A percentile compares a stretch with the other conserved stretches of the same genome.
phyloP scores from a whole-genome alignment of 768 basidiomycete genomes.

The Auricularia sp. region DNA sequence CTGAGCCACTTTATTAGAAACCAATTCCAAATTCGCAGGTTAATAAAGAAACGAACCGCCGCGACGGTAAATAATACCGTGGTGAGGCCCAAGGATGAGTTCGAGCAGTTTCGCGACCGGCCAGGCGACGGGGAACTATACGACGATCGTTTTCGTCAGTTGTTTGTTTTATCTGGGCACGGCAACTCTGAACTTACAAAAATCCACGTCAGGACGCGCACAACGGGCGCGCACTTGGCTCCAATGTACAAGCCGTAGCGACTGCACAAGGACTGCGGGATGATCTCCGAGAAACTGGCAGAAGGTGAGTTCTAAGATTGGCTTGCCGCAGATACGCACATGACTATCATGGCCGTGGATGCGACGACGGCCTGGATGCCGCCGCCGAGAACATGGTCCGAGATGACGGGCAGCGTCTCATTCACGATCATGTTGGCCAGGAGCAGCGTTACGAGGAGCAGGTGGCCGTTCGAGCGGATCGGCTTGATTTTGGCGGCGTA shows the following conservation, averaged over 20 bases:
- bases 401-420: constrained; percentile 76
- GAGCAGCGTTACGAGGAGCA: constrained; percentile 72
- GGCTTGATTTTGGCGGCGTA: constrained; percentile 83
- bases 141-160: not conserved
- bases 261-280: constrained; percentile 63
- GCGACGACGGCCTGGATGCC: constrained; percentile 68
- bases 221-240: constrained; percentile 65
- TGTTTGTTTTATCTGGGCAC: not conserved
- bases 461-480: constrained; percentile 72
- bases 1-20: constrained; percentile 19
- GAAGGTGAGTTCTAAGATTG: not conserved
- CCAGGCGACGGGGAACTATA: constrained; percentile 66
- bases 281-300: constrained; percentile 70
- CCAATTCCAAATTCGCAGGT: not conserved
- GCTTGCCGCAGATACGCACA: constrained; percentile 40
- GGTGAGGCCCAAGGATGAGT: constrained; percentile 66
- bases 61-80: constrained; percentile 85
- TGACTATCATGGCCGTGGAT: constrained; percentile 77
- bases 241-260: constrained; percentile 78
- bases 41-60: constrained; percentile 30
- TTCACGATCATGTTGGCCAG: constrained; percentile 90
- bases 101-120: constrained; percentile 79
- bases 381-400: constrained; percentile 70
- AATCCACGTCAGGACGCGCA: constrained; percentile 58
- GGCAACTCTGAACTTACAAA: constrained; percentile 21